Evolutionary conservation across 164 flowering plant genomes (phyloP).

Genomic region (Hamamelis virginiana): DNA sequence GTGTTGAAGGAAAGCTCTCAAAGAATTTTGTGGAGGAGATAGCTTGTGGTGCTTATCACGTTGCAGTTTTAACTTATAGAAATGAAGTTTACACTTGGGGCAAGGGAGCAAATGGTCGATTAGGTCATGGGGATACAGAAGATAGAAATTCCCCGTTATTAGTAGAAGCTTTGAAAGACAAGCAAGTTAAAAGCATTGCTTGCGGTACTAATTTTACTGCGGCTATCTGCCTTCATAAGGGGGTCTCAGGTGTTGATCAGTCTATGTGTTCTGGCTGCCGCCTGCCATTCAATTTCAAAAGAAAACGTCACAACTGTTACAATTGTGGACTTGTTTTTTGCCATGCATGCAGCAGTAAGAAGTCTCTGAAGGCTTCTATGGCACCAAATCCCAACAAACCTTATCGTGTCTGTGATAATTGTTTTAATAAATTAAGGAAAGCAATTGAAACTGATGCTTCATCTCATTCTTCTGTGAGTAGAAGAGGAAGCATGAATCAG

Average conservation of each 20-base stretch:
- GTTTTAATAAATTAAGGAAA: conserved; percentile 73
- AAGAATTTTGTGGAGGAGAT: conserved; percentile 94
- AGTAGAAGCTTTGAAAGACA: conserved; percentile 92
- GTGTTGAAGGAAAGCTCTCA: conserved; percentile 85
- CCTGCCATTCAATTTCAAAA: conserved; percentile 89
- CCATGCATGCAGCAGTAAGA: conserved; percentile 96
- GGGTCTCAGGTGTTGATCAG: conserved; percentile 95
- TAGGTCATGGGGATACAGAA: conserved; percentile 93
- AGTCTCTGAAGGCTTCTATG: conserved; percentile 93
- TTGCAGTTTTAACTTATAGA: conserved; percentile 89
- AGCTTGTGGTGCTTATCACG: conserved; percentile 97
- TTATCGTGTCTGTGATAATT: conserved; percentile 93
- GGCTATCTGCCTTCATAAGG: conserved; percentile 91
- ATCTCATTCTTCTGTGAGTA: conserved; percentile 61
- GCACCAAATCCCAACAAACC: conserved; percentile 96
- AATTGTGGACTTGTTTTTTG: conserved; percentile 98
- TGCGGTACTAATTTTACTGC: conserved; percentile 96
- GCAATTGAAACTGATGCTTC: conserved; percentile 66
- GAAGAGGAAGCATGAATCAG: conserved; percentile 67
- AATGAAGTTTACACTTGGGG: conserved; percentile 99
- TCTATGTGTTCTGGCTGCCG: conserved; percentile 99
- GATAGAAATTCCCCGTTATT: conserved; percentile 76
- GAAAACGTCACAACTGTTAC: conserved; percentile 96
- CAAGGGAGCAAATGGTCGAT: conserved; percentile 92
- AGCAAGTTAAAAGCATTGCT: conserved; percentile 95